A percentile compares a stretch with the other conserved stretches of the same genome.
These are phyloP conservation scores for Paradendryphiella salina DNA, from an alignment of 2,329 filamentous ascomycete genomes.

Conservation along the genomic window DNA sequence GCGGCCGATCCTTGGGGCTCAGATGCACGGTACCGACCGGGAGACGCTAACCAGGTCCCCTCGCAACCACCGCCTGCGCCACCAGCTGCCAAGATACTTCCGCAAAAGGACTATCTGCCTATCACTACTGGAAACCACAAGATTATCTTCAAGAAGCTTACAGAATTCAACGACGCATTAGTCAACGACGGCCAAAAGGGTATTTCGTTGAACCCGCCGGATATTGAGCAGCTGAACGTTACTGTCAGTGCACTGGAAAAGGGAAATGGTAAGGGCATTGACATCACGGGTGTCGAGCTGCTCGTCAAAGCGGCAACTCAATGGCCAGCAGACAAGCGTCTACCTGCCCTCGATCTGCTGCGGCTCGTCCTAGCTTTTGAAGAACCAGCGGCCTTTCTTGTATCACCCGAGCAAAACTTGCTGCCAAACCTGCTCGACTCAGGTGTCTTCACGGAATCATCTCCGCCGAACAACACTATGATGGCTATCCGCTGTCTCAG, in stretches of 20 bases:
- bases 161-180: constrained; percentile 73
- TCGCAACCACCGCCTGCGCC: constrained; percentile 43
- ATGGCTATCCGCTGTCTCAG: constrained; percentile 79
- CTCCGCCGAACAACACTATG: constrained; percentile 80
- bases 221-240: constrained; percentile 64
- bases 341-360: constrained; percentile 84
- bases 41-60: constrained; percentile 54
- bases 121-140: constrained; percentile 73
- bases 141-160: constrained; percentile 75
- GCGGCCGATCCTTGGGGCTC: constrained; percentile 74
- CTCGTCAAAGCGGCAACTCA: constrained; percentile 71
- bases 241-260: constrained; percentile 67
- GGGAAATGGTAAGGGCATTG: constrained; percentile 38
- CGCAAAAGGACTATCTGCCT: constrained; percentile 76
- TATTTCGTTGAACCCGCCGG: constrained; percentile 70
- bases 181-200: constrained; percentile 73
- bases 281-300: constrained; percentile 62
- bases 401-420: constrained; percentile 60
- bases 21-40: constrained; percentile 77
- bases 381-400: constrained; percentile 63
- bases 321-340: constrained; percentile 79
- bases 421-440: constrained; percentile 62
- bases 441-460: constrained; percentile 60
- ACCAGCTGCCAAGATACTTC: constrained; percentile 64
- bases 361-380: constrained; percentile 76